phyloP scores from a whole-genome alignment of 2,329 filamentous ascomycete genomes.

The Sporothrix humicola region DNA sequence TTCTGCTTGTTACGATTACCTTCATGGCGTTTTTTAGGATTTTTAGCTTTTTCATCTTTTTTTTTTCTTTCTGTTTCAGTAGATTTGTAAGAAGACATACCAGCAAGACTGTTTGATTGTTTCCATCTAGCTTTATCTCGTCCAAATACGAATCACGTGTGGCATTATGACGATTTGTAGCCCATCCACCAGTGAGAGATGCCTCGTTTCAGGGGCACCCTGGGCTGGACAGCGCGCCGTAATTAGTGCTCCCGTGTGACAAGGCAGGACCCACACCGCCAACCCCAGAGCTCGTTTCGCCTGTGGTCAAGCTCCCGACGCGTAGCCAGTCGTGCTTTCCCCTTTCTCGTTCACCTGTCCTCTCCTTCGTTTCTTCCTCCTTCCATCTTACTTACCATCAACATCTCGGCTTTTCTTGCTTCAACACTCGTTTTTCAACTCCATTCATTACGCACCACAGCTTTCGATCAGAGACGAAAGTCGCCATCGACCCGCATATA shows the following conservation, averaged over 20 bases:
- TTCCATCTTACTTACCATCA: slow-evolving; percentile 15
- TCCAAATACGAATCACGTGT: slow-evolving; percentile 2
- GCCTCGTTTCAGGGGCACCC: background rate
- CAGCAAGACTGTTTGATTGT: background rate
- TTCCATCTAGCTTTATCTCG: background rate
- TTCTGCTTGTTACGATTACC: background rate
- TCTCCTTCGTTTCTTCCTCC: background rate
- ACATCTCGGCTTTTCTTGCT: background rate
- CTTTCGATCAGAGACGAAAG: background rate
- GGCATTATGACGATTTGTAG: background rate
- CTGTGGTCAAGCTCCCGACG: slow-evolving; percentile 31
- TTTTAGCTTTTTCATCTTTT: background rate
- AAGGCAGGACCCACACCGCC: slow-evolving; percentile 14
- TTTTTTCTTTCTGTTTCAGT: background rate
- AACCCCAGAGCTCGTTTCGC: slow-evolving; percentile 29
- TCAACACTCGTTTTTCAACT: background rate
- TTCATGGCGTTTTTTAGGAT: slow-evolving; percentile 22
- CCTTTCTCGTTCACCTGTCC: slow-evolving; percentile 8
- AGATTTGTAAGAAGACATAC: background rate
- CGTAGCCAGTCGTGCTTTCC: slow-evolving; percentile 20
- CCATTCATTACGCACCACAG: background rate
- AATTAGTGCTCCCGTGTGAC: slow-evolving; percentile 23
- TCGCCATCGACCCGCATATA: background rate
- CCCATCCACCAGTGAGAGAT: background rate
- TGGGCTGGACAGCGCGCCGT: background rate